Evolutionary conservation across 1,139 yeast species (phyloP), one percentile per base, ranked within the genome.

Genomic region (Debaryomyces robertsiae): DNA sequence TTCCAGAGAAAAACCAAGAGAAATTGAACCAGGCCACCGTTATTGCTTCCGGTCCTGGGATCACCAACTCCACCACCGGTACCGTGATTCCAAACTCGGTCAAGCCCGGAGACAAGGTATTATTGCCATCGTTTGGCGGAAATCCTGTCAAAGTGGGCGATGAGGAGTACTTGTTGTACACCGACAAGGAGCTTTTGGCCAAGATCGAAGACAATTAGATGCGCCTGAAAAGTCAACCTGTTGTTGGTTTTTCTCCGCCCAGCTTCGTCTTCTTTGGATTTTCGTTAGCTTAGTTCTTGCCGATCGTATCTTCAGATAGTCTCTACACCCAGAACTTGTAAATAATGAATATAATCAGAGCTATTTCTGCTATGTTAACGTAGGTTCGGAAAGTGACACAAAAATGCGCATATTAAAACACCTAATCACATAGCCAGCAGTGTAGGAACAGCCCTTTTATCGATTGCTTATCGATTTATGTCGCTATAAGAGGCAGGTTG

Each of bases 1-100:
- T 93, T 52, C 98, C 98, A 49, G 98, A 93, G 73, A 89, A 89
- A 76, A 90, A 91, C 75, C 95, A 85, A 57, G 94, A 89, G 68
- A 93, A 93, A 73, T 80, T 89, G 63, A 87, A 87, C 75, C 80
- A 82, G 61, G 95, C 84, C 42, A 81, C 82, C 40, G 94, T 86
- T 43, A 65, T 86, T 54, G 87, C 94, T 47, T 83, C 87, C 50
- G 95, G 95, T 48, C 93, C 95, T 41, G 96, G 96, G 54, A 70
- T 80, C 45, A 81, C 82, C 53, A 72, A 77, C 54, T 77, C 80
- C 50, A 57, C 65, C 44, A 67, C 73, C 36, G 97, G 97, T 47
- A 73, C 81, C 58, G 65, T 81, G 46, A 77, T 89, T 45, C 77
- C 83, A 43, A 82, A 90, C 47, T 73, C 83, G 50, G 95, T 93